Conservation (phyloP, 257 asterid species). For the Perilla frutescens region DNA sequence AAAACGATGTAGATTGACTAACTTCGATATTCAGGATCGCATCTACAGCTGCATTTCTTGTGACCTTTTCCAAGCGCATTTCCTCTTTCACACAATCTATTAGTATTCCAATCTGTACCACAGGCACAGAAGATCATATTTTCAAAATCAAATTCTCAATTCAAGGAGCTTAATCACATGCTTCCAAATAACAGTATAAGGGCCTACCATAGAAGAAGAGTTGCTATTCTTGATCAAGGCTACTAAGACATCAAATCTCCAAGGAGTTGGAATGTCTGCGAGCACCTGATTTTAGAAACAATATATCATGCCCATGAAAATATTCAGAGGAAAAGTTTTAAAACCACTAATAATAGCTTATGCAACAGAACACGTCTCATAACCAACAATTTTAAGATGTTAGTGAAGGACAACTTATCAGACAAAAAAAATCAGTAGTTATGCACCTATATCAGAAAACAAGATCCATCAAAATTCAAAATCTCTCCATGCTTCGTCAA, state of each 20-base stretch:
- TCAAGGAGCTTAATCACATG: constrained; percentile 20
- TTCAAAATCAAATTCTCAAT: constrained; percentile 1
- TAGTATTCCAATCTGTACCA: constrained; percentile 74
- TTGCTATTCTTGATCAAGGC: constrained; percentile 71
- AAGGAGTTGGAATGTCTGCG: constrained; percentile 71
- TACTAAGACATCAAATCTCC: constrained; percentile 70
- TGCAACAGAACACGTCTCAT: not conserved
- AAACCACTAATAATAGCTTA: constrained; percentile 15
- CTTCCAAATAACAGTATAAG: constrained; percentile 33
- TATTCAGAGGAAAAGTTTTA: not conserved
- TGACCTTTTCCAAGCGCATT: constrained; percentile 54
- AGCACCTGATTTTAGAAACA: constrained; percentile 61
- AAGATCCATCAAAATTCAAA: constrained; percentile 4
- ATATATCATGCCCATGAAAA: constrained; percentile 20
- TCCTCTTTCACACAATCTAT: constrained; percentile 73
- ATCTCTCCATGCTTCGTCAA: constrained; percentile 5
- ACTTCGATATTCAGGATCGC: constrained; percentile 34
- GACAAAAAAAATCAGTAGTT: not conserved
- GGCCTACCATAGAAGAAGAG: constrained; percentile 85
- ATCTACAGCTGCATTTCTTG: constrained; percentile 38
- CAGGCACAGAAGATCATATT: not conserved
- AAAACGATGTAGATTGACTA: constrained; percentile 46
- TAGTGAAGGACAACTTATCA: not conserved
- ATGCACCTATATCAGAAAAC: not conserved
- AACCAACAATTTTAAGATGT: too few relatives aligned